Base-by-base conservation (phyloP, 1,139 yeast species). In the Geotrichum bryndzae region DNA sequence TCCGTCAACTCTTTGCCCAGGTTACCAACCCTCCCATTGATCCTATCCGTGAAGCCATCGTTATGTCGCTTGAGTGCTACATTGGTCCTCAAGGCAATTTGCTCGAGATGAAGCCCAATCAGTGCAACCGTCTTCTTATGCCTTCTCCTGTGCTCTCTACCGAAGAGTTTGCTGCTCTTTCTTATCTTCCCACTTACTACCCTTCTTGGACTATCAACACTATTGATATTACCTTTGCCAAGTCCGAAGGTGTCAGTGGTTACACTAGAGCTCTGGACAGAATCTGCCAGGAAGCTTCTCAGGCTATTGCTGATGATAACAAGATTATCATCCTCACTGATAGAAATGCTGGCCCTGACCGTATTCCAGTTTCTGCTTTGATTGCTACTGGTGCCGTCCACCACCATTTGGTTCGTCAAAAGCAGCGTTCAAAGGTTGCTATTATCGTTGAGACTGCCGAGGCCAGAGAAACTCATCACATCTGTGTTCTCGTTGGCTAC, bases 11-110 rank as follows among this genome's bases (percentile, higher is more conserved):
- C 71, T 94, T 94, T 77, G 99, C 99, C 51, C 99, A 94, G 78
- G 99, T 94, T 62, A 94, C 99, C 53, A 94, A 94, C 77, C 99
- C 99, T 64, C 99, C 99, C 62, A 94, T 94, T 73, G 99, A 94
- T 75, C 98, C 99, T 59, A 94, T 94, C 69, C 87, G 99, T 75
- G 99, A 94, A 78, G 86, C 88, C 66, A 90, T 94, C 69, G 98
- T 94, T 73, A 94, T 94, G 99, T 90, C 97, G 22, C 82, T 94
- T 69, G 97, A 92, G 74, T 94, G 99, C 79, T 90, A 89, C 76
- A 86, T 94, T 70, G 99, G 99, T 62, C 98, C 99, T 29, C 98
- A 94, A 76, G 97, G 98, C 66, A 94, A 94, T 74, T 79, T 94
- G 67, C 82, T 94, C 71, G 98, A 94, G 76, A 90, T 91, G 91